Conservation (phyloP, 2,329 filamentous ascomycete species). For the Scedosporium boydii region DNA sequence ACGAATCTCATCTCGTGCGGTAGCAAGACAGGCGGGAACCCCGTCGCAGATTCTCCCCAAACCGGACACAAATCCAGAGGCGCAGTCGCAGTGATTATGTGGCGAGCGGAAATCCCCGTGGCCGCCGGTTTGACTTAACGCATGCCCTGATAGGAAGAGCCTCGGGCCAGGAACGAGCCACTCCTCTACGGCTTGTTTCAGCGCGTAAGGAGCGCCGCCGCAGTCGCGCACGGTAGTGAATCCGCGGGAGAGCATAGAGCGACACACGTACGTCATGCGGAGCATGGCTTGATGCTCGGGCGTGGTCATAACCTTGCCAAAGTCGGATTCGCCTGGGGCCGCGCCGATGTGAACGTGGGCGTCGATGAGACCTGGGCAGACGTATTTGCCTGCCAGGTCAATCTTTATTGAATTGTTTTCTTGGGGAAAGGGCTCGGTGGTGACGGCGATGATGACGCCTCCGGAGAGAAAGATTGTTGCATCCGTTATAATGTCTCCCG, state of each 20-base stretch:
- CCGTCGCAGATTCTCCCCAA: conserved; percentile 40
- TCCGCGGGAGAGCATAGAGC: conserved; percentile 43
- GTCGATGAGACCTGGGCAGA: conserved; percentile 24
- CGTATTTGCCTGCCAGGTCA: conserved; percentile 18
- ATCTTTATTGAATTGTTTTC: conserved; percentile 3
- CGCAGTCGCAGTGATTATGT: conserved; percentile 38
- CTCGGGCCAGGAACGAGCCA: conserved; percentile 44
- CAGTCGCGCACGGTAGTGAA: conserved; percentile 51
- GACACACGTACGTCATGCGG: conserved; percentile 24
- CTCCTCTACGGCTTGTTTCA: conserved; percentile 49
- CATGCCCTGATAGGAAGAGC: conserved; percentile 44
- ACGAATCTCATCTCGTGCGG: conserved; percentile 43
- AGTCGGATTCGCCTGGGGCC: conserved; percentile 18
- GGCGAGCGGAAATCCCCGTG: conserved; percentile 41
- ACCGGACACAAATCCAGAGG: conserved; percentile 9
- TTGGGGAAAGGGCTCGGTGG: too few species aligned
- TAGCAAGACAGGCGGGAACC: conserved; percentile 42
- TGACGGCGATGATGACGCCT: too few species aligned
- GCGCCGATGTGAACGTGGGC: conserved; percentile 22
- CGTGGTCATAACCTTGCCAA: conserved; percentile 6
- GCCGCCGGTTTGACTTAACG: conserved; percentile 48
- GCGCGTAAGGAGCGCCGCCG: conserved; percentile 42
- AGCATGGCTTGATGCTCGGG: too few species aligned
- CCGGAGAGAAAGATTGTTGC: too few species aligned
- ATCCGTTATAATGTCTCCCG: too few species aligned